Base-by-base conservation (phyloP, 345 rosid genomes). In the Eutrema japonicum region DNA sequence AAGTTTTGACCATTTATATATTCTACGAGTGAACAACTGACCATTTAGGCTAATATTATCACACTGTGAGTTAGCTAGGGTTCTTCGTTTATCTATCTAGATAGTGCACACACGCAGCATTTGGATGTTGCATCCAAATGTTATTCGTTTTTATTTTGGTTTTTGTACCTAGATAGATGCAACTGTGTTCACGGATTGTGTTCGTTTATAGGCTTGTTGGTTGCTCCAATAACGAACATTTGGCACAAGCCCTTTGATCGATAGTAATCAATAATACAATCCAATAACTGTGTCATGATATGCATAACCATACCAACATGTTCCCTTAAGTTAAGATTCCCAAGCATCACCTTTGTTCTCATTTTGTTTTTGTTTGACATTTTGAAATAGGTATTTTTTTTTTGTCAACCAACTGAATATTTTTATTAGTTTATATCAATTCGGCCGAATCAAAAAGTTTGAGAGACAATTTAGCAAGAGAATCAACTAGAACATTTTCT, bases 301-400 rank as follows among this genome's bases (percentile, higher is more conserved):
- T 4, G 26, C 26, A 22, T 22, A 22, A 22, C 26, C 26, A 22
- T 22, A 22, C 26, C 26, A 22, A 22, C 26, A 22, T 22, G 26
- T 22, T 22, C 26, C 26, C 26, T 22, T 73, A 27, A 33, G 18
- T 37, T 46, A 58, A 66, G 61, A 74, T 74, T 74, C 72, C 48
- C 22, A 45, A 29, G 11, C 63, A 22, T 72, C 36, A 42, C 53
- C 45, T 41, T 66, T 66, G 47, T n/a, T 51, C 38, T 49, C 60
- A 30, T 38, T 46, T 50, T 33, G 37, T 40, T 71, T 57, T 38
- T 51, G 70, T 50, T 66, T 66, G 70, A 66, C 49, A 51, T 12
- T 2, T 52, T 38, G n/a, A n/a, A n/a, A n/a, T n/a, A n/a, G n/a
- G n/a, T n/a, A n/a, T n/a, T 50, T 3, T 16, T 26, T n/a, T 18